phyloP scores from a whole-genome alignment of 441 rosid genomes.

The Erysimum cheiri region DNA sequence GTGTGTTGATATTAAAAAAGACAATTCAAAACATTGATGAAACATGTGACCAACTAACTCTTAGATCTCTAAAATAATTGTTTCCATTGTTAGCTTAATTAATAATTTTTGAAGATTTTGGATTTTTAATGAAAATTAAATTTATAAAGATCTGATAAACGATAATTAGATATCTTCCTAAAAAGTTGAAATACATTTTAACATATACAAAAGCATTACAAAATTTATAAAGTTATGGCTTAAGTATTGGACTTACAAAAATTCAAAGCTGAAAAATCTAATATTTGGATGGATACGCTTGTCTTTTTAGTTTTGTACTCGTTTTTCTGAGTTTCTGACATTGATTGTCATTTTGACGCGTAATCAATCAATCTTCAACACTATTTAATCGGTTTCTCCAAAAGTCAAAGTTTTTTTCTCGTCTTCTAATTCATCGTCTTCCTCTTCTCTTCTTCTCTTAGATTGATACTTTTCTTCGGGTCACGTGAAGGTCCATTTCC shows the following conservation, averaged over 20 bases:
- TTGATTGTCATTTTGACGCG: slow-evolving; percentile 29
- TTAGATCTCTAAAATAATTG: neutral
- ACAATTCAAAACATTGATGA: neutral
- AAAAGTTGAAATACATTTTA: neutral
- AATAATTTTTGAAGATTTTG: neutral
- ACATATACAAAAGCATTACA: neutral
- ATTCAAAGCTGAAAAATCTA: too few relatives aligned
- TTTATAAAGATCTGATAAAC: neutral
- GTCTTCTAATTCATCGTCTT: slow-evolving; percentile 6
- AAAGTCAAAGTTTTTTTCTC: slow-evolving; percentile 4
- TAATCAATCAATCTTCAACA: slow-evolving; percentile 4
- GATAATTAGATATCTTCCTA: neutral
- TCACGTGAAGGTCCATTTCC: slow-evolving; percentile 15
- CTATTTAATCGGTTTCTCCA: neutral
- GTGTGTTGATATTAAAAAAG: neutral
- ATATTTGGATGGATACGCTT: too few relatives aligned
- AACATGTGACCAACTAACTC: slow-evolving; percentile 25
- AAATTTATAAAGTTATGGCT: too few relatives aligned
- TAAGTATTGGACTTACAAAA: too few relatives aligned
- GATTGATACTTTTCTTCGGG: slow-evolving; percentile 32
- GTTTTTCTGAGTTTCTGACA: neutral
- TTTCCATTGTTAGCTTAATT: neutral
- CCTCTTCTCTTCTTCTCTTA: slow-evolving; percentile 12
- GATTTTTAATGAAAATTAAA: neutral
- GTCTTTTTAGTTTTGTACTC: neutral